Evolutionary conservation across 2,329 filamentous ascomycete genomes (phyloP), one percentile per base, ranked within the genome.

Genomic region (Pyricularia grisea): DNA sequence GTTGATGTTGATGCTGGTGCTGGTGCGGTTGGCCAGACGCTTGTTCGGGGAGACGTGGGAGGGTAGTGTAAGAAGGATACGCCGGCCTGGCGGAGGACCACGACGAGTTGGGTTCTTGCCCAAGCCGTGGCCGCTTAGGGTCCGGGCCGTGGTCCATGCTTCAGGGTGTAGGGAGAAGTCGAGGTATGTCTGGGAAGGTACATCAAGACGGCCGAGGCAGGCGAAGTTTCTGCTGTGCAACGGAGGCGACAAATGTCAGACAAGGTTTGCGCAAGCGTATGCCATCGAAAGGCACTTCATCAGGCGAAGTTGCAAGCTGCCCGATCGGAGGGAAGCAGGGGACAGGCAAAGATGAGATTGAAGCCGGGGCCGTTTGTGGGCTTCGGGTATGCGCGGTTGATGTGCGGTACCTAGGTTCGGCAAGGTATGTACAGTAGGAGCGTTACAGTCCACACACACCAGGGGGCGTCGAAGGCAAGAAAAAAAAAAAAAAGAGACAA

Each of bases 61-160:
- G 81, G 72, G 78, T 74, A 68, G 76, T 76, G 55, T 76, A 72
- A 67, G 72, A 72, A 68, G 76, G 77, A n/a, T 50, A 50, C 42
- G 42, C 42, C 42, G 42, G 42, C 17, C 42, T 50, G 20, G 42
- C 42, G 42, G 42, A 20, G 30, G 83, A 79, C 82, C 83, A 77
- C 72, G 81, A 77, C 72, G 81, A 77, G 78, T 75, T 77, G 74
- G 78, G 31, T 66, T 66, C 30, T 66, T 78, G 73, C 78, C 79
- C 73, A 50, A 88, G 80, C 79, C 86, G 85, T 77, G 83, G 84
- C 76, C 86, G 85, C 81, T 88, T 88, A 76, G 78, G 79, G 75
- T 88, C 85, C 75, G 85, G 85, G 78, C 81, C 84, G 81, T 80
- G 80, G 80, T 88, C 86, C 87, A 88, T 88, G 82, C 79, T 85